Evolutionary conservation across 345 rosid species (phyloP), one percentile per base, ranked within the genome.

Genomic region (Turritis glabra): DNA sequence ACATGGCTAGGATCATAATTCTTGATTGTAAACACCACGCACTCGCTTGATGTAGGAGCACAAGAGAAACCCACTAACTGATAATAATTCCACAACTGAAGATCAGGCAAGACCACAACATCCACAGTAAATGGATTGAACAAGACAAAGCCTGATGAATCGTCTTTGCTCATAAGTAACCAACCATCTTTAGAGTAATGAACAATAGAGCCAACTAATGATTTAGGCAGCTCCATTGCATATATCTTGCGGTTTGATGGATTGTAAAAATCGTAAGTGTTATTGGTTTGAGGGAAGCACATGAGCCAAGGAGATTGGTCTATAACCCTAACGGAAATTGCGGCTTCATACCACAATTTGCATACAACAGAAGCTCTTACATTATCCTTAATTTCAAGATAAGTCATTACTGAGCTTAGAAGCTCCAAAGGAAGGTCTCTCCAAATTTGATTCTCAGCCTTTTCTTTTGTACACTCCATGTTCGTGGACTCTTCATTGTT

Each of bases 41-140:
- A 90, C 41, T 64, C 37, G 5, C 73, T 25, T 41, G 87, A 79
- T 66, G 85, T 87, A 43, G 93, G 91, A 62, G 90, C 80, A 77
- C 84, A 78, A 32, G 96, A 88, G 88, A 90, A 90, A 33, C 93
- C 91, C 3, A 85, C 90, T 56, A 86, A 79, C 63, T 88, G 88
- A 64, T 82, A 60, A 50, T 11, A 52, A 61, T 22, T 15, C 47
- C 63, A 52, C 17, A 76, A 15, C 23, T 68, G 64, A 23, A 67
- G 74, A 68, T 40, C 9, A 25, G 91, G 91, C 65, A 88, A 83
- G 70, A 83, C 78, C 72, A 90, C 64, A 69, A 65, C 29, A 56
- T 84, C 85, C 46, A 57, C 66, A 5, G 88, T 81, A 50, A 90
- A 88, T 30, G 96, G 96, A 72, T 88, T 83, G 67, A 86, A 88